phyloP scores from a whole-genome alignment of 352 stramenopile genomes.

The Elongisporangium undulatum region DNA sequence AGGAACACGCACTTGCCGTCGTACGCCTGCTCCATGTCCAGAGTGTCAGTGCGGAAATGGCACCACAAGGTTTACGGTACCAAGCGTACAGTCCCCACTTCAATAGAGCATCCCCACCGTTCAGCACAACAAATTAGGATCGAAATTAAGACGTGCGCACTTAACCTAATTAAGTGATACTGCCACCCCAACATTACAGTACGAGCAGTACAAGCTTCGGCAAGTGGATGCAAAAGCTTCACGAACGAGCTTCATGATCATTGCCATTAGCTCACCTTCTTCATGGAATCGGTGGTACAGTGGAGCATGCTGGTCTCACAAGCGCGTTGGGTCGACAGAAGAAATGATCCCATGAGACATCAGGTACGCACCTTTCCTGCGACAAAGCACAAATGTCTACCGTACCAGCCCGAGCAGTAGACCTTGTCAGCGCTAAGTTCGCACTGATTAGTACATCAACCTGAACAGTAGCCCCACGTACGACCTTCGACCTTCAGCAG shows the following conservation, averaged over 20 bases:
- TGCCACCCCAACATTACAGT: too few relatives aligned
- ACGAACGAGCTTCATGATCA: not conserved
- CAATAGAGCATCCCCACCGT: not conserved
- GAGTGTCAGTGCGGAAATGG: not conserved
- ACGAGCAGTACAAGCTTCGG: too few relatives aligned
- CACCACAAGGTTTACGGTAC: not conserved
- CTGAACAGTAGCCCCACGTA: not conserved
- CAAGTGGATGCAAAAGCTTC: too few relatives aligned
- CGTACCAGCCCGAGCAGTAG: not conserved
- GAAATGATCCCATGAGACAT: not conserved
- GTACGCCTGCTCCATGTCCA: conserved; percentile 50
- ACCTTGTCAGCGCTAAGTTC: not conserved
- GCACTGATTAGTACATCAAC: not conserved
- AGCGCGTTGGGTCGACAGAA: not conserved
- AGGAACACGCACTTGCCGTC: conserved; percentile 69
- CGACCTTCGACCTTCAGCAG: not conserved
- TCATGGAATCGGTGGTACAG: not conserved
- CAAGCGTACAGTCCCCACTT: not conserved
- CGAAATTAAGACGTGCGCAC: not conserved
- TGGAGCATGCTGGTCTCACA: not conserved
- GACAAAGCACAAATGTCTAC: not conserved
- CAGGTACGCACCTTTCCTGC: not conserved
- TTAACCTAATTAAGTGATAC: not conserved
- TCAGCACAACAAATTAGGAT: not conserved
- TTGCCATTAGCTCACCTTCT: not conserved